phyloP scores from a whole-genome alignment of 768 basidiomycete genomes.

The Agaricus subrufescens region DNA sequence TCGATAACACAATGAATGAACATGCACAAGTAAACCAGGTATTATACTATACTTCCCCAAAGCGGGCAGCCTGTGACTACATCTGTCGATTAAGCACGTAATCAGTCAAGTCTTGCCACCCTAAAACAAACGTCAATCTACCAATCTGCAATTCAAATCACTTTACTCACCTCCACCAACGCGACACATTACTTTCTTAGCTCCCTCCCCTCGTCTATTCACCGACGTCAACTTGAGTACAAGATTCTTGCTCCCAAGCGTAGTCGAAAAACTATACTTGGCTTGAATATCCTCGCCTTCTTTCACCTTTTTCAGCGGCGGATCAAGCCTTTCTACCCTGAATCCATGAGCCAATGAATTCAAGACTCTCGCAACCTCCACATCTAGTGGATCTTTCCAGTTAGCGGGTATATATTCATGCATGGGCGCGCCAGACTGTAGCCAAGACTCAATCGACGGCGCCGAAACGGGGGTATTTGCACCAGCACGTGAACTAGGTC shows the following conservation, averaged over 20 bases:
- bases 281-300: conserved; percentile 80
- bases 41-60: too few relatives aligned
- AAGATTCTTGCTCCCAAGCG: conserved; percentile 68
- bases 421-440: conserved; percentile 27
- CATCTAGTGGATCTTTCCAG: conserved; percentile 75
- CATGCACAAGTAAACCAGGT: neutral
- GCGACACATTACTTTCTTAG: conserved; percentile 86
- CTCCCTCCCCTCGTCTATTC: conserved; percentile 51
- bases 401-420: conserved; percentile 65
- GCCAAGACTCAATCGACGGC: conserved; percentile 16
- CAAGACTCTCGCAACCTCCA: conserved; percentile 68
- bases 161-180: conserved; percentile 72
- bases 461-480: conserved; percentile 55
- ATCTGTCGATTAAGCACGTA: conserved; percentile 77
- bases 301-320: conserved; percentile 62
- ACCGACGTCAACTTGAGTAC: conserved; percentile 79
- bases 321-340: conserved; percentile 75
- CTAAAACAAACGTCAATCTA: neutral
- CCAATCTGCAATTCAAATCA: neutral
- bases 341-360: conserved; percentile 78
- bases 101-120: conserved; percentile 49
- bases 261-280: conserved; percentile 77
- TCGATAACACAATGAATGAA: conserved; percentile 8
- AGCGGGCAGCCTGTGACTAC: neutral
- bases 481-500: conserved; percentile 62